Evolutionary conservation across 2,329 filamentous ascomycete genomes (phyloP).

Genomic region (Alternaria ventricosa): DNA sequence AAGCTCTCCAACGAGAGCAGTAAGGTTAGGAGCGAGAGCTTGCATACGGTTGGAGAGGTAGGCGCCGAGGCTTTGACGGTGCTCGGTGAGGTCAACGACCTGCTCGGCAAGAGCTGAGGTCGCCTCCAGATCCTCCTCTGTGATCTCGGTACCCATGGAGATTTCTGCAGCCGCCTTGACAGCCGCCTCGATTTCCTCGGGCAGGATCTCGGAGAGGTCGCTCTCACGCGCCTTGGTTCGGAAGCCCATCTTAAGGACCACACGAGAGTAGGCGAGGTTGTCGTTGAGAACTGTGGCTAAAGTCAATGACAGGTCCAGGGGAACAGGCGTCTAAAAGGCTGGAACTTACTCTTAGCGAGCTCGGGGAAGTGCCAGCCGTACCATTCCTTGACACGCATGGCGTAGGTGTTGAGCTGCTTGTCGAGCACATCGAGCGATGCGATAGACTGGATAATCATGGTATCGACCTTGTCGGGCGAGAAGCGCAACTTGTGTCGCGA

Average conservation of each 20-base stretch:
- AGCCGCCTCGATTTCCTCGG: slow-evolving; percentile 90
- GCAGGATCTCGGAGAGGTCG: slow-evolving; percentile 80
- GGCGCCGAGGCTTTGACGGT: slow-evolving; percentile 79
- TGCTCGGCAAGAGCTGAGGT: slow-evolving; percentile 91
- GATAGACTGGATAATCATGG: slow-evolving; percentile 99
- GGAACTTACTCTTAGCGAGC: slow-evolving; percentile 73
- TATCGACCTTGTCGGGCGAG: slow-evolving; percentile 97
- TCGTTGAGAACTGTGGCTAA: slow-evolving; percentile 62
- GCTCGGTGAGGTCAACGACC: slow-evolving; percentile 86
- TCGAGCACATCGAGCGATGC: slow-evolving; percentile 88
- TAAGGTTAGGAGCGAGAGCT: slow-evolving; percentile 95
- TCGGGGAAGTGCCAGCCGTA: slow-evolving; percentile 99
- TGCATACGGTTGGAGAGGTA: slow-evolving; percentile 95
- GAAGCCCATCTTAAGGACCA: slow-evolving; percentile 89
- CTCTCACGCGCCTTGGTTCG: slow-evolving; percentile 77
- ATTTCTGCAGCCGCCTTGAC: slow-evolving; percentile 95
- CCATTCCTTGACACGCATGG: slow-evolving; percentile 99
- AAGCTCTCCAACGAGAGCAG: slow-evolving; percentile 87
- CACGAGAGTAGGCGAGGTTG: slow-evolving; percentile 79
- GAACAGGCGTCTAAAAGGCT: slow-evolving; percentile 45
- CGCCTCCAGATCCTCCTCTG: slow-evolving; percentile 88
- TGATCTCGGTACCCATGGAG: slow-evolving; percentile 98
- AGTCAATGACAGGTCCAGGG: neutral
- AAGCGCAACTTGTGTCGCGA: slow-evolving; percentile 96
- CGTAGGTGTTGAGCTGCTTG: slow-evolving; percentile 98